Conservation (phyloP, 2,329 filamentous ascomycete genomes). For the Sordariomycetes sp. region DNA sequence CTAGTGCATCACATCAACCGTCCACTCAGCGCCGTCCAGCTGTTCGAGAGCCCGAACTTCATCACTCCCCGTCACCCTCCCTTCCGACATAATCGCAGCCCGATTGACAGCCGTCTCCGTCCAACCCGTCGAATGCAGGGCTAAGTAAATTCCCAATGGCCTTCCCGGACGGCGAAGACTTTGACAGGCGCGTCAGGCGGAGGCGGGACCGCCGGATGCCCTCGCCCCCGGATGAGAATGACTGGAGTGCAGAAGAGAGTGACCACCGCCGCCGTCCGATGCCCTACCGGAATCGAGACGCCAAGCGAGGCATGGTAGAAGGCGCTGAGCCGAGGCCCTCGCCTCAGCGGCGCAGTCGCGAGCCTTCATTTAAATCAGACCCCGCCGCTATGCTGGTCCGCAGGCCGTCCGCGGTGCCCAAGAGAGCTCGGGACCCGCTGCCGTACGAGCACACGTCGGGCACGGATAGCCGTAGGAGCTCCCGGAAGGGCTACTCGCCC, state of each 20-base stretch:
- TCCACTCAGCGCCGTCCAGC: conserved; percentile 4
- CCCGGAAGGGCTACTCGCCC: conserved; percentile 16
- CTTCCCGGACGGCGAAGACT: conserved; percentile 9
- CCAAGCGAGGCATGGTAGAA: conserved; percentile 13
- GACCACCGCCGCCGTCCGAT: conserved; percentile 16
- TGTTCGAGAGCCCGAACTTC: conserved; percentile 2
- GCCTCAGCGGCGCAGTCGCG: conserved; percentile 11
- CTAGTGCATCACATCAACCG: conserved; percentile 1
- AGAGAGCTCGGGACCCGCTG: background rate
- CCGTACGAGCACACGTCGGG: conserved; percentile 9
- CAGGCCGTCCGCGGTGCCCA: background rate
- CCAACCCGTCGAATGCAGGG: conserved; percentile 4
- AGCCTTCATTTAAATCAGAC: conserved; percentile 2
- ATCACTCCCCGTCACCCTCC: background rate
- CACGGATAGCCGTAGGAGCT: conserved; percentile 15
- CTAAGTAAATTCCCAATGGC: conserved; percentile 8
- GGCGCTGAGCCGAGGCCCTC: conserved; percentile 16
- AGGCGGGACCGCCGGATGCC: conserved; percentile 6
- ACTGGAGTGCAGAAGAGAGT: conserved; percentile 15
- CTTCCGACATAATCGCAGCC: background rate
- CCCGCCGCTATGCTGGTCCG: conserved; percentile 3
- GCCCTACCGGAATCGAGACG: conserved; percentile 16
- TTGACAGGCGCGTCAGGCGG: conserved; percentile 8
- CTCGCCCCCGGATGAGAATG: conserved; percentile 14
- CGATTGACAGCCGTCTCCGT: background rate